Base-by-base conservation (phyloP, 345 rosid genomes). In the Pistacia vera region DNA sequence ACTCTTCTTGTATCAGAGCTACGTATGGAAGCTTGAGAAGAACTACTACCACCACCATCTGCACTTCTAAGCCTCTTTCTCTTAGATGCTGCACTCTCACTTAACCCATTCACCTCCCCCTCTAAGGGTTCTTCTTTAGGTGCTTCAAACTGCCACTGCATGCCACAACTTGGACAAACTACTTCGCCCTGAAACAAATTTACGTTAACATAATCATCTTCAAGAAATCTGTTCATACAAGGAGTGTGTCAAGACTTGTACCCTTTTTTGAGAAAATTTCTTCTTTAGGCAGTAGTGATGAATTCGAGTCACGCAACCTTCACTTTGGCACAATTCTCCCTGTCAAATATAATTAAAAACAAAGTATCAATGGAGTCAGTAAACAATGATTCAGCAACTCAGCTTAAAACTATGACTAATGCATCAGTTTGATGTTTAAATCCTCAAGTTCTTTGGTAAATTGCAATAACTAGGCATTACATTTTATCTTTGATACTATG, bases 281-380 rank as follows among this genome's bases (percentile, higher is more conserved):
- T 82, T 89, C 79, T 81, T 77, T 74, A 92, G 87, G 86, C 99
- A 96, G 81, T 93, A 88, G n/a, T 74, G 85, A 83, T 96, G 99
- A 58, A 96, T 84, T 79, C 97, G 85, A 70, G 85, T 78, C 0
- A 75, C 60, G 75, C 99, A 93, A 64, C 82, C 88, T 69, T 89
- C 92, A 71, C 63, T 92, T 11, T 82, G 85, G 85, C 99, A 93
- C 66, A 88, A 44, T 68, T 88, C 87, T 55, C 94, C 99, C 99
- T 96, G 89, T 49, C 30, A 70, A 58, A 75, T 46, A 52, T 10
- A 16, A 60, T 35, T 48, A 55, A 44, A 66, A 66, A 74, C 9
- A 76, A 62, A 76, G 25, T 11, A 63, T 52, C 25, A 41, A 46
- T 16, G 70, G 49, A 17, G 63, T 38, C 9, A 3, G 49, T 18